Evolutionary conservation across 441 rosid genomes (phyloP).

Genomic region (Flueggea neowawraea): DNA sequence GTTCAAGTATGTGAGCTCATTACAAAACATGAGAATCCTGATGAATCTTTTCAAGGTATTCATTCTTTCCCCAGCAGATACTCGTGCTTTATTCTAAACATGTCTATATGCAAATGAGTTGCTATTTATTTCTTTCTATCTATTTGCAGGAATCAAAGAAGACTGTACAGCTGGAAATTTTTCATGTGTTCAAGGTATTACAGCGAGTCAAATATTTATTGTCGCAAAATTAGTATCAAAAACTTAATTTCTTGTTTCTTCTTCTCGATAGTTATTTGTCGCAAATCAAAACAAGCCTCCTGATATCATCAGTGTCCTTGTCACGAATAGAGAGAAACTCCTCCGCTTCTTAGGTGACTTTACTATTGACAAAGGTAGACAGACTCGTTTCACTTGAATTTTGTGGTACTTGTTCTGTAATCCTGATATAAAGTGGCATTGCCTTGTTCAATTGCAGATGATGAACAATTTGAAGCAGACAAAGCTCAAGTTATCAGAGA

Average conservation of each 20-base stretch:
- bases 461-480: conserved; percentile 56
- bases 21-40: conserved; percentile 72
- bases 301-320: conserved; percentile 40
- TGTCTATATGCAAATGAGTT: not conserved
- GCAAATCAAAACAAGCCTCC: conserved; percentile 66
- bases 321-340: conserved; percentile 50
- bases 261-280: conserved; percentile 42
- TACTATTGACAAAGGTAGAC: conserved; percentile 45
- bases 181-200: conserved; percentile 70
- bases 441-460: conserved; percentile 29
- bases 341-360: conserved; percentile 48
- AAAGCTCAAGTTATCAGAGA: conserved; percentile 47
- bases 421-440: not conserved
- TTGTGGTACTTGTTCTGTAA: not conserved
- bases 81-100: not conserved
- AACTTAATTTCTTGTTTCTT: not conserved
- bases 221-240: conserved; percentile 19
- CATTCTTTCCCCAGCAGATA: conserved; percentile 6
- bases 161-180: conserved; percentile 51
- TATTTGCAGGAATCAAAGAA: conserved; percentile 56
- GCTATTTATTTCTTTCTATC: conserved; percentile 3
- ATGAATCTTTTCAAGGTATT: conserved; percentile 84
- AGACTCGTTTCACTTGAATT: not conserved
- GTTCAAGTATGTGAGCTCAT: conserved; percentile 76
- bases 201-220: not conserved